Base-by-base conservation (phyloP, 768 basidiomycete species). In the Agaricus blazei region DNA sequence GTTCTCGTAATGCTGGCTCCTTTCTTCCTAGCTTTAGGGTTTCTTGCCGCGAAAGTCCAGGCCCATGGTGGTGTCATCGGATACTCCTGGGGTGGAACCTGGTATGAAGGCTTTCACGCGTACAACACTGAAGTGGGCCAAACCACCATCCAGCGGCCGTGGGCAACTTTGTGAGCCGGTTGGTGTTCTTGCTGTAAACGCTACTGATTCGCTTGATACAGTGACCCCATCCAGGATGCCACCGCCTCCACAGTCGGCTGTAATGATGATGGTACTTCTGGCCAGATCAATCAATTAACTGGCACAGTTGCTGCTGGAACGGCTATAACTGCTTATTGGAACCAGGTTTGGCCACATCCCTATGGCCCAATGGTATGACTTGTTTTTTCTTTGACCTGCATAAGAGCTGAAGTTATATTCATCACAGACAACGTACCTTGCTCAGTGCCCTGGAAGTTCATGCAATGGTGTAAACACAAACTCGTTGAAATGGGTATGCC, bases 31-130 rank as follows among this genome's bases (percentile, higher is more conserved):
- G 65, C 70, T 57, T 53, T 72, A 24, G 65, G 64, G 34, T 56
- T 73, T 26, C 58, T 59, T 40, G 66, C 70, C 9, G 64, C 67
- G 28, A 53, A 58, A 5, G 74, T 61, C 12, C 58, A 69, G 31
- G 75, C 74, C 5, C 76, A 78, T 57, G 76, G 76, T 42, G 75
- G 76, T 54, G 76, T 78, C 9, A 61, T 77, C 34, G 64, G 68
- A n/a, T 76, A 76, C 64, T 62, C 65, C 14, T 73, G 69, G 48
- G 70, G 63, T 28, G 71, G 72, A 3, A 68, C 64, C 14, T 68
- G 65, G 64, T 78, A 77, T 64, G 58, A 67, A 26, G 77, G 77
- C 14, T 76, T 72, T 71, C 45, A 58, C 27, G 72, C 76, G 15
- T 78, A 78, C 64, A 72, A 78, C 63, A 63, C 68, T 6, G 71